Evolutionary conservation across 1,284 basidiomycete species (phyloP).

Genomic region (Trichosporon asahii): DNA sequence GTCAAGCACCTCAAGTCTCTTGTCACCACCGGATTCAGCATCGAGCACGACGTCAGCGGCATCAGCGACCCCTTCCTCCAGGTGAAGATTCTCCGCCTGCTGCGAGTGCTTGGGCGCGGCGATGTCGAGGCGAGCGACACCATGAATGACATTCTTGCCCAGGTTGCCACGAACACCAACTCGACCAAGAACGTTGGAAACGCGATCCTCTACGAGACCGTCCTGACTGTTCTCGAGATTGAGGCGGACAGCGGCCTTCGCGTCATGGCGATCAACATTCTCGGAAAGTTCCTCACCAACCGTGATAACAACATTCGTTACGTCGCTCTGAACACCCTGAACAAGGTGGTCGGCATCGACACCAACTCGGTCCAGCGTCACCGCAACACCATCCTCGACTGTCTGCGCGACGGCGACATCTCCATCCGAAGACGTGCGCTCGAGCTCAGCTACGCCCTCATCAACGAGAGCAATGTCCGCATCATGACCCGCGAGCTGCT

Average conservation of each 20-base stretch:
- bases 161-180: constrained; percentile 99
- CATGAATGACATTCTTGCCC: constrained; percentile 97
- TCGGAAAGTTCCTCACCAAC: constrained; percentile 97
- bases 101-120: constrained; percentile 81
- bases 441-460: constrained; percentile 94
- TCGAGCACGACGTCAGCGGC: constrained; percentile 98
- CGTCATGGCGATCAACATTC: constrained; percentile 99
- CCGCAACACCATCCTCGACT: constrained; percentile 96
- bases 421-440: constrained; percentile 95
- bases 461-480: constrained; percentile 92
- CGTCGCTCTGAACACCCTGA: constrained; percentile 95
- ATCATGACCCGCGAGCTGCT: constrained; percentile 88
- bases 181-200: constrained; percentile 98
- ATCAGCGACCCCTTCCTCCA: constrained; percentile 99
- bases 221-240: constrained; percentile 95
- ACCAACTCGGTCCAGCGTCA: constrained; percentile 98
- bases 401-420: constrained; percentile 95
- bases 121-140: constrained; percentile 84
- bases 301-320: constrained; percentile 99
- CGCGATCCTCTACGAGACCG: constrained; percentile 96
- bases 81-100: constrained; percentile 91
- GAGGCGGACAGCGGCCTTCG: constrained; percentile 92
- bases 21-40: constrained; percentile 94
- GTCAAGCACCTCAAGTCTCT: constrained; percentile 94
- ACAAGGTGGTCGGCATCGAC: constrained; percentile 97